A percentile compares a stretch with the other conserved stretches of the same genome.
Conservation (phyloP, 306 rosid species). For the Fragaria nilgerrensis region DNA sequence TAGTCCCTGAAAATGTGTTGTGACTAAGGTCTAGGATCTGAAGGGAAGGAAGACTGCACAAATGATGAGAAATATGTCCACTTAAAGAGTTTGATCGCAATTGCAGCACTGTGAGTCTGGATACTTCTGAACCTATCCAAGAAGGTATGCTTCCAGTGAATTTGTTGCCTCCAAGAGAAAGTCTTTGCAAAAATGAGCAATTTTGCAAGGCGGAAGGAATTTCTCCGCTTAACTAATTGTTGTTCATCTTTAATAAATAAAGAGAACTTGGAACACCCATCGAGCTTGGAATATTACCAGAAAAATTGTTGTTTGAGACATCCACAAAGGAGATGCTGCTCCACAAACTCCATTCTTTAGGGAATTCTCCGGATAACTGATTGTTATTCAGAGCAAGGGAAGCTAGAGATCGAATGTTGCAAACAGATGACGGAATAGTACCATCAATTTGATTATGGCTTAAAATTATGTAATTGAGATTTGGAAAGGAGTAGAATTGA, state of each 20-base stretch:
- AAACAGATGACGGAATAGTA: neutral
- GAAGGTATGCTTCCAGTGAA: neutral
- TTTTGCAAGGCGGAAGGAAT: neutral
- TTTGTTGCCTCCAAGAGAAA: neutral
- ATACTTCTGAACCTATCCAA: neutral
- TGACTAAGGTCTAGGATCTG: neutral
- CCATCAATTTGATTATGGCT: neutral
- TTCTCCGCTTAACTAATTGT: neutral
- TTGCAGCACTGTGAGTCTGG: neutral
- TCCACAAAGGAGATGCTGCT: accelerated
- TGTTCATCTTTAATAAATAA: accelerated
- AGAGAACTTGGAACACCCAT: neutral
- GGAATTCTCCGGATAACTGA: neutral
- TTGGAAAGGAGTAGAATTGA: no score
- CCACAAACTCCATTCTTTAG: neutral
- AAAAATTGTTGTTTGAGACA: neutral
- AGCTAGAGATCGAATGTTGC: accelerated
- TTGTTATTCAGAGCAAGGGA: accelerated
- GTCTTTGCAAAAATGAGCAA: accelerated
- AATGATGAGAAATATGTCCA: neutral
- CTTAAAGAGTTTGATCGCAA: neutral
- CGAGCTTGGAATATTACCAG: neutral
- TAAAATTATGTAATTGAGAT: neutral
- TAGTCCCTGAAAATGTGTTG: slow-evolving; percentile 1
- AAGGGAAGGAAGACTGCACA: neutral